Conservation (phyloP, 2,329 filamentous ascomycete species). For the Phaeosphaeria sp. region DNA sequence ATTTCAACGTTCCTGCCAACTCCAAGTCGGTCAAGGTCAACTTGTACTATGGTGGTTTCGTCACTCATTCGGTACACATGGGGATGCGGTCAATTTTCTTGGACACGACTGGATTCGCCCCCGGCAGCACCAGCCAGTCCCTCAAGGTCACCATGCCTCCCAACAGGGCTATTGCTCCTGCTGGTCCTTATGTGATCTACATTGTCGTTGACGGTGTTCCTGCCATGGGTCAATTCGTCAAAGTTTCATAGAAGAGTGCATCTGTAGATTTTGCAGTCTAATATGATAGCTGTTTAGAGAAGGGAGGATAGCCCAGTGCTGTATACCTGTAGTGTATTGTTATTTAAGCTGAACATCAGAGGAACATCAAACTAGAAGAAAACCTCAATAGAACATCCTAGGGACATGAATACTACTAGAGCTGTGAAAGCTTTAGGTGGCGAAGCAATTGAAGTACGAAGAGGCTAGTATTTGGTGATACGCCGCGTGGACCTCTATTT, state of each 20-base stretch:
- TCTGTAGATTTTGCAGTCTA: too few species aligned
- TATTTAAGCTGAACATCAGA: neutral
- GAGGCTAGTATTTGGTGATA: too few species aligned
- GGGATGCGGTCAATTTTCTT: conserved; percentile 64
- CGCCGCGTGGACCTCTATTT: too few species aligned
- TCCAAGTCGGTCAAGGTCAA: conserved; percentile 56
- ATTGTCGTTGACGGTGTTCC: conserved; percentile 64
- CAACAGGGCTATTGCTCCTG: conserved; percentile 62
- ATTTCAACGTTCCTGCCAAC: conserved; percentile 53
- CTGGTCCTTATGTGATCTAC: conserved; percentile 67
- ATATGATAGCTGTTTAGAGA: too few species aligned
- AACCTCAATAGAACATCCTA: too few species aligned
- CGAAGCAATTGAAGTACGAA: too few species aligned
- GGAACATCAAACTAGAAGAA: too few species aligned
- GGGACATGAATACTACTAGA: too few species aligned
- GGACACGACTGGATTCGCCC: conserved; percentile 57
- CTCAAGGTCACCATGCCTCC: conserved; percentile 63
- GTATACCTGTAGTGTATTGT: neutral
- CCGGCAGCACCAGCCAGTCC: conserved; percentile 51
- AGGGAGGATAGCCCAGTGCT: neutral
- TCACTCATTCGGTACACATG: conserved; percentile 68
- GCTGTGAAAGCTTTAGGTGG: too few species aligned
- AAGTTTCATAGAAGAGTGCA: conserved; percentile 34
- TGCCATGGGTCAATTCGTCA: conserved; percentile 59
- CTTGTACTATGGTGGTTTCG: conserved; percentile 66